Base-by-base conservation (phyloP, 805 yeast genomes). In the Starmera quercuum region DNA sequence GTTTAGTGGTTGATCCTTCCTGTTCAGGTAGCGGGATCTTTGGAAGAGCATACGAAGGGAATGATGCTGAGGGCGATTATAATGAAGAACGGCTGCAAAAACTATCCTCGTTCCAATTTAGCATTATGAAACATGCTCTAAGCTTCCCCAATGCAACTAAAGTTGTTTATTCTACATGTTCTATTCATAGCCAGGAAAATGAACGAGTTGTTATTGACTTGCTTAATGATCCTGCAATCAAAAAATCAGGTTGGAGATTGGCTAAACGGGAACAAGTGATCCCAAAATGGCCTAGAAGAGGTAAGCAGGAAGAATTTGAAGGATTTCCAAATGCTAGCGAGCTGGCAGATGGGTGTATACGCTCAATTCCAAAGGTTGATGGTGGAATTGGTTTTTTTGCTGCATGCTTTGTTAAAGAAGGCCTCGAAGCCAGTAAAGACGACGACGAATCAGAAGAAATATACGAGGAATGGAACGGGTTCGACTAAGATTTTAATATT, bases 371-470 rank as follows among this genome's bases (percentile, higher is more conserved):
- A 1, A 79, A 75, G 40, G 81, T 72, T 29, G 98, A 92, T 54
- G 98, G 97, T 20, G 98, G 98, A n/a, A 92, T 92, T 47, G 99
- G 99, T 0, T 92, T 92, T 54, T 92, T 92, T 59, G 97, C 97
- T 0, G 97, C 88, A 1, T 79, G 92, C 36, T 90, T 92, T 54
- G 83, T 83, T 42, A 68, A 82, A 36, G 51, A 41, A 18, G 9
- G 7, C 12, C 6, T 30, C 9, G 38, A 34, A 22, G 26, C 31
- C 20, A 28, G 35, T n/a, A 26, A 23, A 20, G 9, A 9, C n/a
- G 25, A 25, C 13, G 38, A 30, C 16, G 36, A 36, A 20, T 8
- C 29, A 31, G 39, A 37, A 14, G 45, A 38, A 20, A 49, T 46
- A 8, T 42, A 43, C 21, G 60, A 55, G 20, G 66, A 61, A 34